phyloP scores from a whole-genome alignment of 345 rosid species.

The Populus ilicifolia region DNA sequence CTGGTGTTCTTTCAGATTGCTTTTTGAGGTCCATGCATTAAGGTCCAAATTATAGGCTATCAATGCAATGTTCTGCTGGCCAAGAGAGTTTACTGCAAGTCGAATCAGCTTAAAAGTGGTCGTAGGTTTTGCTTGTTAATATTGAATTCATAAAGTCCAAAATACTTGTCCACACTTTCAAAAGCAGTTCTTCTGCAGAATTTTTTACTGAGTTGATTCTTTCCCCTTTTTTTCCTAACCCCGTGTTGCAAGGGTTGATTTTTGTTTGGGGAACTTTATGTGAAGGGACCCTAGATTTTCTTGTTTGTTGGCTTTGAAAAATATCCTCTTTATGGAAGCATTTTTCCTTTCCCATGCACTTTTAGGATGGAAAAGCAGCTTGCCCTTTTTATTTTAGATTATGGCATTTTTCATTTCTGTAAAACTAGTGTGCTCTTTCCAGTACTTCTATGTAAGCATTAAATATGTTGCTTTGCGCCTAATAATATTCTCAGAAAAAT shows the following conservation, averaged over 20 bases:
- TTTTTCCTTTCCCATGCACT: too few relatives aligned
- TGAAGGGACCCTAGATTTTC: background rate
- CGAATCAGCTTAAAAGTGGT: too few relatives aligned
- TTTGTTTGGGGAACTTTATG: too few relatives aligned
- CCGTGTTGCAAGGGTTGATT: too few relatives aligned
- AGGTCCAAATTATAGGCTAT: background rate
- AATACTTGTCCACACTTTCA: too few relatives aligned
- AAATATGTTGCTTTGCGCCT: background rate
- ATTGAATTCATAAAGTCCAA: too few relatives aligned
- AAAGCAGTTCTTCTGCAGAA: too few relatives aligned
- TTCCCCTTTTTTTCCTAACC: too few relatives aligned
- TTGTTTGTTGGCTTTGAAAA: background rate
- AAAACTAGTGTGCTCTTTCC: background rate
- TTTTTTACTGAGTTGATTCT: too few relatives aligned
- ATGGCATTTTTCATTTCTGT: background rate
- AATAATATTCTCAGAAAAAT: background rate
- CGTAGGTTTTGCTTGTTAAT: too few relatives aligned
- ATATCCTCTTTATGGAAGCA: background rate
- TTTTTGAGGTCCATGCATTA: background rate
- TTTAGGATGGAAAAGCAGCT: background rate
- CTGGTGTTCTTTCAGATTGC: background rate
- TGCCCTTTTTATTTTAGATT: background rate
- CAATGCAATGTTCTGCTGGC: background rate
- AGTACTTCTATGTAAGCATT: background rate
- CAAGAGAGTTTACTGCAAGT: too few relatives aligned